Evolutionary conservation across 345 rosid genomes (phyloP), one percentile per base, ranked within the genome.

Genomic region (Barbarea vulgaris): DNA sequence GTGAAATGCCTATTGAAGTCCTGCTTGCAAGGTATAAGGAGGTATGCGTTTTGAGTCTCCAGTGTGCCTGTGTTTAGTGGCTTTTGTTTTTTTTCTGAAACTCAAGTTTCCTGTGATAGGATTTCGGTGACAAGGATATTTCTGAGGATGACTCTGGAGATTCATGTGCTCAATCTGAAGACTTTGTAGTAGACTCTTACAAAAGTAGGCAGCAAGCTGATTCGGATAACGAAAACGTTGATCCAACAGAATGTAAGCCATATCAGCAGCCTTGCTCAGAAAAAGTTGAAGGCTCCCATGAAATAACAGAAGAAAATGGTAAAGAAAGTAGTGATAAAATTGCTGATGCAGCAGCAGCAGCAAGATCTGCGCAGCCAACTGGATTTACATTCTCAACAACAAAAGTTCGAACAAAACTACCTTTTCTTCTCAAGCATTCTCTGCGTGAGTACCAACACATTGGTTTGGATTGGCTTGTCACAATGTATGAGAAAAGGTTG

Each of bases 381-480:
- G 99, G 99, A 69, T 93, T 86, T 81, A 96, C 99, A 18, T 96
- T 86, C 81, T 91, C 88, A 24, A 96, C 99, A 64, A 96, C 98
- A 42, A 87, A 89, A 80, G 99, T 96, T 81, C 88, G 97, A 33
- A 96, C 99, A 14, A 96, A 92, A 80, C 82, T 93, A 74, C 99
- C 99, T 19, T 96, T 96, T 86, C 97, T 96, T 80, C 88, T 96
- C 68, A 96, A 96, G 88, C 88, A 91, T 74, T 84, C 99, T 30
- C 87, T 96, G 72, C 99, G 99, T 14, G 99, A 96, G 76, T 96
- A 96, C 85, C 99, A 96, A 63, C 99, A 96, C 79, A 96, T 96
- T 82, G 99, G 99, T 55, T 83, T 96, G 81, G 97, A 96, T 80
- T 96, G 99, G 99, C 99, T 96, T 83, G 99, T 96, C 21, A 91